Evolutionary conservation across 2,329 filamentous ascomycete species (phyloP), one percentile per base, ranked within the genome.

Genomic region (Aureobasidium sp.): DNA sequence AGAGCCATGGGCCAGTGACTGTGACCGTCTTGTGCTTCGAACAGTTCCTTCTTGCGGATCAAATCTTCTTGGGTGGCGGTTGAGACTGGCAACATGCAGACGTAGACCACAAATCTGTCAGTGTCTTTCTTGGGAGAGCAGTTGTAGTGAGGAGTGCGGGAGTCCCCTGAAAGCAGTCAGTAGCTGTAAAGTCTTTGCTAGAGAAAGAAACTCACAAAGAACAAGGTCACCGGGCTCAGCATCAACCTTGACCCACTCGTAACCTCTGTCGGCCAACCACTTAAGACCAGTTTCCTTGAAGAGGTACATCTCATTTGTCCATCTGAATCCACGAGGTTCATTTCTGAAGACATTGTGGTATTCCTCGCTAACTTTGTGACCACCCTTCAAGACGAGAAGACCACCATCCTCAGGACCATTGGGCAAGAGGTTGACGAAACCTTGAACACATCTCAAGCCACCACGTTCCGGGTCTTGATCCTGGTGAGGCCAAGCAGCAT

Each of bases 371-470:
- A 66, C 54, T 11, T 59, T 41, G 30, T 69, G 66, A 6, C 56
- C 61, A 6, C 66, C 65, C 21, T 63, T 64, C 54, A 62, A 66
- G 6, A 66, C 68, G 34, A 69, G 66, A 56, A 71, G 59, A 58
- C 66, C 61, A 16, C 68, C 68, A 53, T 71, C 68, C 6, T 69
- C 58, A 1, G 66, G 65, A 0, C 68, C 68, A 22, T 66, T 67
- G 2, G 63, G 66, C 3, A 65, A 55, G 6, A 74, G 58, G 60
- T 79, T 78, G 2, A 78, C 72, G 0, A 79, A 66, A 4, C 76
- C 76, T 55, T 79, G 76, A 2, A 76, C 65, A 57, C 76, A 79
- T 2, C 74, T 68, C 61, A 79, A 76, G 0, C 75, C 76, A 11
- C 66, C 67, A 57, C 67, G 69, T 6, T 63, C 63, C 1, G 70